Conservation (phyloP, 331 rosid genomes). For the Cucumis variabilis region DNA sequence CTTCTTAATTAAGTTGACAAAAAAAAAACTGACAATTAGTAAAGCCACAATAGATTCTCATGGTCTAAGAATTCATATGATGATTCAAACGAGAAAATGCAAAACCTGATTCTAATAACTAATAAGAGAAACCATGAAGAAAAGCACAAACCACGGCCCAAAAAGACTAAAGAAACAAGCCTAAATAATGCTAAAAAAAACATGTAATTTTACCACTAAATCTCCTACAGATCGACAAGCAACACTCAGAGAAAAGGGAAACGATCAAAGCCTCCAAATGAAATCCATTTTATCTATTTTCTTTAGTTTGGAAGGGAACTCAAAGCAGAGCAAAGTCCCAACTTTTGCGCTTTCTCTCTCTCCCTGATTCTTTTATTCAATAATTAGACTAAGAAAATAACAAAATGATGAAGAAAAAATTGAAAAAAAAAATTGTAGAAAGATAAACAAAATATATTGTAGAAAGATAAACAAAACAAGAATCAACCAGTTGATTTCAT, state of each 20-base stretch:
- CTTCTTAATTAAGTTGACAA: too few species aligned
- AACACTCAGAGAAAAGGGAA: neutral
- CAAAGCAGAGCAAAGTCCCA: constrained; percentile 16
- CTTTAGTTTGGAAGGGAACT: constrained; percentile 28
- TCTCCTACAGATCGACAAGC: neutral
- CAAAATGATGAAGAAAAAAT: too few species aligned
- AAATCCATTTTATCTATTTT: neutral
- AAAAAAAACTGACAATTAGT: too few species aligned
- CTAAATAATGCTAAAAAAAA: neutral
- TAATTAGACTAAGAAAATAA: too few species aligned
- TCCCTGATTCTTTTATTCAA: too few species aligned
- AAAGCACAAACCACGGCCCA: neutral
- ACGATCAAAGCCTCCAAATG: neutral
- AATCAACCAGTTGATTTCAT: constrained; percentile 28
- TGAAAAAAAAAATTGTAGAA: too few species aligned
- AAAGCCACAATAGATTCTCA: too few species aligned
- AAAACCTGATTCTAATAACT: neutral
- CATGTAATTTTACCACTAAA: neutral
- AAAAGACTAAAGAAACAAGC: neutral
- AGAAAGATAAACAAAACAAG: constrained; percentile 33
- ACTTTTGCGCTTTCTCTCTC: constrained; percentile 11
- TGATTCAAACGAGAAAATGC: neutral
- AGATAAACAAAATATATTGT: constrained; percentile 19
- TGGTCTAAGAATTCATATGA: neutral
- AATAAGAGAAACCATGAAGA: neutral